A percentile compares a stretch with the other conserved stretches of the same genome.
Conservation (phyloP, 1,284 basidiomycete species). For the Pholiota adiposa region DNA sequence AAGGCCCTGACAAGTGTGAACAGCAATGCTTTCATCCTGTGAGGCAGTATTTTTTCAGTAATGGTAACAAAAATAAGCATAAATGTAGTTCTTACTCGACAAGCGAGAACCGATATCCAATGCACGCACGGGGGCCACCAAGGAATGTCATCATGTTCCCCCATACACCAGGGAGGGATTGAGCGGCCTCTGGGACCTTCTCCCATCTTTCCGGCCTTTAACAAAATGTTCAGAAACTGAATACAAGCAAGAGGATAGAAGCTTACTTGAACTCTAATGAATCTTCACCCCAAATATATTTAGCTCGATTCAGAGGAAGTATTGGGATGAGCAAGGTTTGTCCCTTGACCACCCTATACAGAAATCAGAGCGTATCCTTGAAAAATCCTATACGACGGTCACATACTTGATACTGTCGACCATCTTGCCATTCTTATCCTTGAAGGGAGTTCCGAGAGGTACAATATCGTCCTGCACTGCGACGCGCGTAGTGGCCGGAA, state of each 20-base stretch:
- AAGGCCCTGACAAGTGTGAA: slow-evolving; percentile 61
- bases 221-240: neutral
- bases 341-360: slow-evolving; percentile 41
- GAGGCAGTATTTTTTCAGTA: neutral
- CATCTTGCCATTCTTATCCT: slow-evolving; percentile 42
- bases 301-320: slow-evolving; percentile 44
- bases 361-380: neutral
- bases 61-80: neutral
- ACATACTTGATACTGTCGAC: slow-evolving; percentile 39
- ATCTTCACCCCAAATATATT: slow-evolving; percentile 59
- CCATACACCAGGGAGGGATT: slow-evolving; percentile 59
- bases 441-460: slow-evolving; percentile 52
- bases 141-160: slow-evolving; percentile 61
- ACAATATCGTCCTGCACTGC: slow-evolving; percentile 59
- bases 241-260: neutral
- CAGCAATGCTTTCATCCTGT: slow-evolving; percentile 60
- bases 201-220: slow-evolving; percentile 63
- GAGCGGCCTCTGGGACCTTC: slow-evolving; percentile 44
- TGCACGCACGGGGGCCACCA: slow-evolving; percentile 61
- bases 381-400: neutral
- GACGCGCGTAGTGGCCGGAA: slow-evolving; percentile 55
- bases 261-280: slow-evolving; percentile 52
- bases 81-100: slow-evolving; percentile 52
- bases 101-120: slow-evolving; percentile 72
- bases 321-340: slow-evolving; percentile 53